phyloP scores from a whole-genome alignment of 371 early-diverging fungal species.

The Sporodiniella umbellata region DNA sequence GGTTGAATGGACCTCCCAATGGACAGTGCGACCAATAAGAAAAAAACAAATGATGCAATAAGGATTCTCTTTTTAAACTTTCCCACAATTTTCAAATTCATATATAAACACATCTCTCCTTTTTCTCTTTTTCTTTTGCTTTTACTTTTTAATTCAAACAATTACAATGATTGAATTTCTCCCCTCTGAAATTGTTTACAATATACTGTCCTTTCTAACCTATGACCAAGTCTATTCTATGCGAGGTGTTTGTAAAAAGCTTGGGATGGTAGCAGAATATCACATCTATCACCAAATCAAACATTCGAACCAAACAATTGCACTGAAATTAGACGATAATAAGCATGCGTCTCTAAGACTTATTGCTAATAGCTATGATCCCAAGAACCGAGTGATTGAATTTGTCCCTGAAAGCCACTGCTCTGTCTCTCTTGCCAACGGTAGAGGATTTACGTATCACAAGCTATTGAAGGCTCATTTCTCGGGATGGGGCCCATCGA shows the following conservation, averaged over 20 bases:
- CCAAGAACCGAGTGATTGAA: conserved; percentile 34
- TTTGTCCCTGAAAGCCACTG: conserved; percentile 18
- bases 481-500: conserved; percentile 20
- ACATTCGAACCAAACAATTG: conserved; percentile 12
- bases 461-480: conserved; percentile 35
- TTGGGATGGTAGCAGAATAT: conserved; percentile 25
- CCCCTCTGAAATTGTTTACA: conserved; percentile 32
- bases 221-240: conserved; percentile 33
- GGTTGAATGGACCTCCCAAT: conserved; percentile 83
- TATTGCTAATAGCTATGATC: conserved; percentile 24
- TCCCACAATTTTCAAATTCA: conserved; percentile 6
- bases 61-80: conserved; percentile 4
- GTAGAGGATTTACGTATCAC: conserved; percentile 18
- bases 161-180: background rate
- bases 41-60: background rate
- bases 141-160: no score
- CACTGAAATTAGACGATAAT: conserved; percentile 28
- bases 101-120: background rate
- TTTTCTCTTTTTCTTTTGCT: conserved; percentile 1
- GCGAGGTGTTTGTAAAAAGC: conserved; percentile 24
- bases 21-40: conserved; percentile 65
- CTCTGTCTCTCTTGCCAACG: conserved; percentile 5
- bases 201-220: conserved; percentile 30
- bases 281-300: conserved; percentile 32
- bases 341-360: conserved; percentile 15